Base-by-base conservation (phyloP, 78 protist genomes). In the Emiliania huxleyi region DNA sequence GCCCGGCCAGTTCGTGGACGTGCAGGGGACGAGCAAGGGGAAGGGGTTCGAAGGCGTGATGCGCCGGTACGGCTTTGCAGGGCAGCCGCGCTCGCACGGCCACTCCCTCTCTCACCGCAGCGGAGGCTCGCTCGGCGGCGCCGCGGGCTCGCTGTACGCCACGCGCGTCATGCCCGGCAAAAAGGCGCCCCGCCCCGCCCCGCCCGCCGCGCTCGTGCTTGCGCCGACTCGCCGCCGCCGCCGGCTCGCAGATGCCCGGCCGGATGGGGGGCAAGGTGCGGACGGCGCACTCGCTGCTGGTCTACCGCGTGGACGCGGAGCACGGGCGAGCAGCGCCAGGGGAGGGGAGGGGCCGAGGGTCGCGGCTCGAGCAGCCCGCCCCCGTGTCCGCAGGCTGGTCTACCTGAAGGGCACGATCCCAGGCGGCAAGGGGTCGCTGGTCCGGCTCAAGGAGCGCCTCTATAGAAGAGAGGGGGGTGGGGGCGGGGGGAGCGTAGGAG, bases 171-270 rank as follows among this genome's bases (percentile, higher is more conserved):
- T 92, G 75, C 37, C 83, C 2, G 83, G 83, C 83, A 35, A 35
- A 35, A 35, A 73, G 83, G n/a, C n/a, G 56, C 56, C 12, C 26
- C 26, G 56, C 26, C 56, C 5, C 56, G 12, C 5, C 12, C 26
- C 5, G 56, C 56, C 26, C 26, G 56, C 12, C 12, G 56, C 12
- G 56, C 5, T 49, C 12, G 56, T 49, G 56, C 12, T 18, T 5
- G 56, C 12, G 2, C 33, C 6, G 21, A 25, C 6, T 25, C 11
- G 26, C 5, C 29, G 95, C 95, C 26, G 91, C 77, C 75, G 91
- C 91, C 77, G 96, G 96, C 12, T 95, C 94, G 94, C 95, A 96
- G n/a, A 96, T 96, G 97, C 95, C 97, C 29, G 97, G 97, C 42
- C 40, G 44, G 42, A 93, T 96, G 93, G 97, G 97, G 38, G 75